phyloP scores from a whole-genome alignment of 2,329 filamentous ascomycete genomes.

The Fusarium vanettenii region DNA sequence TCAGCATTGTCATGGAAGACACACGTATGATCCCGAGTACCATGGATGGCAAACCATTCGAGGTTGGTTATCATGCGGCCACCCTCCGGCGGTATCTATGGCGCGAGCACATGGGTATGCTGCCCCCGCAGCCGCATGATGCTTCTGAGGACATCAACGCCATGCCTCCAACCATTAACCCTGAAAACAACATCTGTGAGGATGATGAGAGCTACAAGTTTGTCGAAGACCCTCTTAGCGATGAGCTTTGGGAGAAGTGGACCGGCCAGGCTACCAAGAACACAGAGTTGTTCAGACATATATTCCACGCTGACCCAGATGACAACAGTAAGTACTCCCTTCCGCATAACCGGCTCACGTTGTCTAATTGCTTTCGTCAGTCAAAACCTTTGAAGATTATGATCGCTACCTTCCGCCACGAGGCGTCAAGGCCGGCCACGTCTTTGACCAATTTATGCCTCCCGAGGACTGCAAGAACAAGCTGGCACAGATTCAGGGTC shows the following conservation, averaged over 20 bases:
- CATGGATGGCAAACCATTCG: constrained; percentile 83
- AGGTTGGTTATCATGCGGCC: constrained; percentile 83
- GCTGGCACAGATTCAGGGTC: constrained; percentile 83
- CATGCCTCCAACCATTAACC: constrained; percentile 74
- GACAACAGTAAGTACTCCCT: constrained; percentile 70
- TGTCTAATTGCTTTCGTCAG: constrained; percentile 50
- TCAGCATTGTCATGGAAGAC: constrained; percentile 92
- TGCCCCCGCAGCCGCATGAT: constrained; percentile 78
- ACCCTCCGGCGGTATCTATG: constrained; percentile 85
- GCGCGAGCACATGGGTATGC: constrained; percentile 89
- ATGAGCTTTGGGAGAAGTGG: constrained; percentile 77
- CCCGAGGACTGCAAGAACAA: constrained; percentile 78
- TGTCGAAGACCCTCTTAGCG: constrained; percentile 77
- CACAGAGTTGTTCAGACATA: constrained; percentile 78
- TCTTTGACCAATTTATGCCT: constrained; percentile 84
- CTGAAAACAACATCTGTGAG: constrained; percentile 72
- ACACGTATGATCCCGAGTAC: constrained; percentile 74
- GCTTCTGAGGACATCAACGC: constrained; percentile 77
- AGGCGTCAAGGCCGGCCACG: constrained; percentile 83
- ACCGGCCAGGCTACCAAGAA: constrained; percentile 75
- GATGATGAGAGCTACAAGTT: constrained; percentile 71
- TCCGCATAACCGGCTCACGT: background rate
- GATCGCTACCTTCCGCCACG: constrained; percentile 79
- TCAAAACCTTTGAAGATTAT: constrained; percentile 92
- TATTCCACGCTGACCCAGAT: constrained; percentile 92